phyloP scores from a whole-genome alignment of 1,284 basidiomycete genomes.

The Irpex sp. region DNA sequence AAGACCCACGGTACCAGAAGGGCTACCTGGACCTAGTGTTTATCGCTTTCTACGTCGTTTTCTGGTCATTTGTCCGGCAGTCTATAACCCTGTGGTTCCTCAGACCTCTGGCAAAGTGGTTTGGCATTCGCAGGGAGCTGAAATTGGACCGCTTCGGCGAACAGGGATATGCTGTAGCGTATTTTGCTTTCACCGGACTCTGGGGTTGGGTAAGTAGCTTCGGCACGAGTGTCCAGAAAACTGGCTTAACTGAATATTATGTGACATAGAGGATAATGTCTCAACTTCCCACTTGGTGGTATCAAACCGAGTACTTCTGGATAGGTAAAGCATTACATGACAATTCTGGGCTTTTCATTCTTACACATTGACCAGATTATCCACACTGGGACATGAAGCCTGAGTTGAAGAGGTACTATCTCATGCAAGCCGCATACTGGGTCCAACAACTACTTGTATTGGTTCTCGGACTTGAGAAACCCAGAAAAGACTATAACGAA shows the following conservation, averaged over 20 bases:
- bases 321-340: constrained; percentile 43
- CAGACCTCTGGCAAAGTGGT: constrained; percentile 65
- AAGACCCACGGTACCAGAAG: constrained; percentile 72
- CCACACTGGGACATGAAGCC: constrained; percentile 88
- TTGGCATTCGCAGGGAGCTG: constrained; percentile 62
- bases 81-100: constrained; percentile 70
- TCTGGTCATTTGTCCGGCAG: constrained; percentile 92
- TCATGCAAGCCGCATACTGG: constrained; percentile 91
- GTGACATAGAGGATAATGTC: constrained; percentile 75
- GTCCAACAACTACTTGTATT: constrained; percentile 91
- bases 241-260: too few relatives aligned
- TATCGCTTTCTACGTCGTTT: constrained; percentile 83
- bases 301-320: constrained; percentile 81
- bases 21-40: constrained; percentile 82
- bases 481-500: constrained; percentile 88
- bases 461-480: constrained; percentile 87
- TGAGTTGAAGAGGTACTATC: constrained; percentile 88
- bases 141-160: constrained; percentile 88
- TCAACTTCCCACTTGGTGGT: constrained; percentile 89
- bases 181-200: constrained; percentile 68
- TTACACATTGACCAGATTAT: constrained; percentile 50
- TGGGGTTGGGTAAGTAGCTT: constrained; percentile 71
- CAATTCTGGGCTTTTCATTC: neutral
- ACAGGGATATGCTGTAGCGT: constrained; percentile 84
- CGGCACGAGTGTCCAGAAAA: neutral